These are phyloP conservation scores for Caloboletus inedulis DNA, from an alignment of 1,284 basidiomycete species.

Conservation along the genomic window DNA sequence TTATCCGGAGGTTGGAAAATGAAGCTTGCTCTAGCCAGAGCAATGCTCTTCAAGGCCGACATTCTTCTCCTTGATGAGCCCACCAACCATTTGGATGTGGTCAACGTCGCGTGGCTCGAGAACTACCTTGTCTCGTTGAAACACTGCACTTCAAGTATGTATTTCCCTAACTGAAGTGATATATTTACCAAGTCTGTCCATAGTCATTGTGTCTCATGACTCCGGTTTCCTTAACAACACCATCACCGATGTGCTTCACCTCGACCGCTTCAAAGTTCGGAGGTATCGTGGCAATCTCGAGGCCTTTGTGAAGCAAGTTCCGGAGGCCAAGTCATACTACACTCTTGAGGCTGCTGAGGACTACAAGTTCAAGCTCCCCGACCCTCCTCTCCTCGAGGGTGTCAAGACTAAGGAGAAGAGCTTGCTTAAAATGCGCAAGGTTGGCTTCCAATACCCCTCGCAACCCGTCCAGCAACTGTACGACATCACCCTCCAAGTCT, in stretches of 20 bases:
- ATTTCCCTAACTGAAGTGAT: slow-evolving; percentile 12
- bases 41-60: slow-evolving; percentile 98
- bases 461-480: slow-evolving; percentile 85
- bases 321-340: slow-evolving; percentile 98
- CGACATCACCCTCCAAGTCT: slow-evolving; percentile 95
- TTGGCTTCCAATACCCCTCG: slow-evolving; percentile 94
- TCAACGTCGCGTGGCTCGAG: slow-evolving; percentile 97
- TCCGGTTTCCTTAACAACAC: slow-evolving; percentile 98
- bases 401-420: slow-evolving; percentile 99
- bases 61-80: slow-evolving; percentile 97
- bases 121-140: slow-evolving; percentile 88
- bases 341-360: slow-evolving; percentile 91
- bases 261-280: slow-evolving; percentile 99
- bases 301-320: slow-evolving; percentile 90
- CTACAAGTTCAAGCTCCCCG: slow-evolving; percentile 96
- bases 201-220: slow-evolving; percentile 97
- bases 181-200: slow-evolving; percentile 17
- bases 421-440: slow-evolving; percentile 96
- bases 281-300: slow-evolving; percentile 98
- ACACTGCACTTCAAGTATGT: slow-evolving; percentile 87
- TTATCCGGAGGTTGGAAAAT: slow-evolving; percentile 99
- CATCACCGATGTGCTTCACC: slow-evolving; percentile 97
- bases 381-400: slow-evolving; percentile 95
- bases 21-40: slow-evolving; percentile 98
- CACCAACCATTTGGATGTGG: slow-evolving; percentile 96